phyloP scores from a whole-genome alignment of 163 green algal species.

The Dunaliella salina region DNA sequence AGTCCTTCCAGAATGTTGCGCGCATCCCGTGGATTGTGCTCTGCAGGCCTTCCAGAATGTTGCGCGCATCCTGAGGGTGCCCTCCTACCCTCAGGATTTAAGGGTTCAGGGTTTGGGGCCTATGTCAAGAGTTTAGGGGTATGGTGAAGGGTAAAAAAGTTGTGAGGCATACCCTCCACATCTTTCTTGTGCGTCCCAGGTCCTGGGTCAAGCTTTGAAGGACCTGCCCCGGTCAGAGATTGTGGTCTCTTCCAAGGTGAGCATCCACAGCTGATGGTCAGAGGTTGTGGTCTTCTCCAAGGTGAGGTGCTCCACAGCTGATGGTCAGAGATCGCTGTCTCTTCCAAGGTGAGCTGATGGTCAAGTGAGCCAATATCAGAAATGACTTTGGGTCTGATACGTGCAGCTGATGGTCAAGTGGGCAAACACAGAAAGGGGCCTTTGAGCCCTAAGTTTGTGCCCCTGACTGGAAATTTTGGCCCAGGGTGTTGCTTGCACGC shows the following conservation, averaged over 20 bases:
- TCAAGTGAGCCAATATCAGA: no score
- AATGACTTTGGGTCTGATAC: no score
- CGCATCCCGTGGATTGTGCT: not conserved
- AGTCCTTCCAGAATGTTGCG: not conserved
- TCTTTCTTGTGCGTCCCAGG: constrained; percentile 44
- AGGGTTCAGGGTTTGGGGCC: no score
- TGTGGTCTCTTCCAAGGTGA: constrained; percentile 83
- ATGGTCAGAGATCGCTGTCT: not conserved
- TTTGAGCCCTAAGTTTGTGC: no score
- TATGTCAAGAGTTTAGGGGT: no score
- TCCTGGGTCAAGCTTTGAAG: constrained; percentile 72
- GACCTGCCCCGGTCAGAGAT: constrained; percentile 73
- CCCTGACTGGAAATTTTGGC: no score
- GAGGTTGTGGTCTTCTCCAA: not conserved
- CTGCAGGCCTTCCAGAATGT: no score
- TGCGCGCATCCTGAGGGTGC: not conserved
- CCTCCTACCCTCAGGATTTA: no score
- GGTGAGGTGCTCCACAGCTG: not conserved
- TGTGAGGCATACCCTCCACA: no score
- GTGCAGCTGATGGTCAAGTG: not conserved
- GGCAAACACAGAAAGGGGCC: not conserved
- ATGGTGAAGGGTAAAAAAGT: no score
- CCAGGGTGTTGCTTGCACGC: no score
- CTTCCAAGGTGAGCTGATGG: not conserved
- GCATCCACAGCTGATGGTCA: not conserved